These are phyloP conservation scores for Dictyostelium brefeldianum DNA, from an alignment of 78 protist species.

Conservation along the genomic window DNA sequence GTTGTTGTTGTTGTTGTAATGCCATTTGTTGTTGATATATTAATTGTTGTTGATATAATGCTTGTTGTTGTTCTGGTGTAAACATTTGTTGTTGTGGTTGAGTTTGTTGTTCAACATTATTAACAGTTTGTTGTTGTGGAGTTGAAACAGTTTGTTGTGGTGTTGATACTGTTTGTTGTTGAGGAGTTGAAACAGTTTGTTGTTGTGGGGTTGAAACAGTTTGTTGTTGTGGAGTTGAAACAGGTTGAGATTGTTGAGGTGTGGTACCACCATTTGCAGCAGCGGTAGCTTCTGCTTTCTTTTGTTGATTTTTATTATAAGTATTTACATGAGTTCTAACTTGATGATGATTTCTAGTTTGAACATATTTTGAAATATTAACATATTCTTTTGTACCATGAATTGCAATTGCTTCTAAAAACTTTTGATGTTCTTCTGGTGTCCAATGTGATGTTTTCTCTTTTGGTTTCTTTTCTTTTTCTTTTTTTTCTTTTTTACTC, in stretches of 20 bases:
- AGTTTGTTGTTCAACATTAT: not conserved
- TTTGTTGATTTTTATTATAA: slow-evolving; percentile 48
- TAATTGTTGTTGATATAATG: not conserved
- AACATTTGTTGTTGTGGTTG: not conserved
- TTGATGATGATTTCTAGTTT: slow-evolving; percentile 40
- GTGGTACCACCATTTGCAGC: not conserved
- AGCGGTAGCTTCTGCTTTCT: slow-evolving; percentile 21
- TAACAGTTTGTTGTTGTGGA: not conserved
- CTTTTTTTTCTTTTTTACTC: not conserved
- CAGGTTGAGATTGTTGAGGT: not conserved
- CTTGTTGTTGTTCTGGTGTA: not conserved
- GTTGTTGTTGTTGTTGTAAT: not conserved
- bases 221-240: not conserved
- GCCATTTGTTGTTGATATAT: not conserved
- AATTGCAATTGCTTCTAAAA: slow-evolving; percentile 50
- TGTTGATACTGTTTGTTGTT: slow-evolving; percentile 1
- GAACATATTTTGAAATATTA: slow-evolving; percentile 12
- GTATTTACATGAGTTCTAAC: slow-evolving; percentile 71
- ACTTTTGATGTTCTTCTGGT: slow-evolving; percentile 48
- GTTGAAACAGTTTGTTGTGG: slow-evolving; percentile 4
- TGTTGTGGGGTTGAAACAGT: slow-evolving; percentile 15
- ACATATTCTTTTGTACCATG: slow-evolving; percentile 33
- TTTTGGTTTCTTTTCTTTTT: not conserved
- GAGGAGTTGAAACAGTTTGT: slow-evolving; percentile 12
- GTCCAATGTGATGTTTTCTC: slow-evolving; percentile 58